Conservation (phyloP, 305 asterid species). For the Fraxinus latifolia region DNA sequence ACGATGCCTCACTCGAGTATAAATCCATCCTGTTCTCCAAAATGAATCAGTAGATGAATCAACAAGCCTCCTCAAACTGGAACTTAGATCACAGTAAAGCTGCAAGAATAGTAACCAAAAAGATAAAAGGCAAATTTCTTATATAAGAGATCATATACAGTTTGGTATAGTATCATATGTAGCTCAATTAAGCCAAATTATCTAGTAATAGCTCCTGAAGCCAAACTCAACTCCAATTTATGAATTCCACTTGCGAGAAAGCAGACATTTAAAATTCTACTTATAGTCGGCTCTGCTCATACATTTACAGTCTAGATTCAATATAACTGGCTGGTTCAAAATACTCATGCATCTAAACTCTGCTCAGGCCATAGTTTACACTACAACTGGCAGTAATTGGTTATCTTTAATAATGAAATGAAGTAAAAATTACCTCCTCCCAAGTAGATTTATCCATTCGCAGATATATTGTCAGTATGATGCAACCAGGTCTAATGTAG, state of each 20-base stretch:
- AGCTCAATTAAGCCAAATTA: not conserved
- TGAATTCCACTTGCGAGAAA: not conserved
- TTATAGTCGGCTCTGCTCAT: not conserved
- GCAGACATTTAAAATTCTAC: not conserved
- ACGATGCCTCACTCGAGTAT: slow-evolving; percentile 65
- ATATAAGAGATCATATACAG: not conserved
- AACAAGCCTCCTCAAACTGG: slow-evolving; percentile 78
- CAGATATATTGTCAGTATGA: slow-evolving; percentile 72
- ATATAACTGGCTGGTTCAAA: not conserved
- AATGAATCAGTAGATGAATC: slow-evolving; percentile 68
- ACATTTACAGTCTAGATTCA: not conserved
- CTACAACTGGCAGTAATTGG: slow-evolving; percentile 13
- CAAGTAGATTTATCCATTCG: slow-evolving; percentile 77
- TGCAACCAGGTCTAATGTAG: slow-evolving; percentile 94
- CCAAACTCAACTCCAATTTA: not conserved
- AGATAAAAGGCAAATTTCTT: not conserved
- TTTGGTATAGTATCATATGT: not conserved
- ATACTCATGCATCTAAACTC: slow-evolving; percentile 8
- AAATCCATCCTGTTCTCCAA: slow-evolving; percentile 95
- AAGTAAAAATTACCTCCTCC: slow-evolving; percentile 63
- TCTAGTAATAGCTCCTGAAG: not conserved
- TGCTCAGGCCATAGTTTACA: not conserved
- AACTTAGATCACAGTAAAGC: slow-evolving; percentile 66
- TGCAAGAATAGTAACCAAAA: slow-evolving; percentile 37
- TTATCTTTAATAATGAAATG: slow-evolving; percentile 1